phyloP scores from a whole-genome alignment of 768 basidiomycete genomes.

The Russula olivacea region DNA sequence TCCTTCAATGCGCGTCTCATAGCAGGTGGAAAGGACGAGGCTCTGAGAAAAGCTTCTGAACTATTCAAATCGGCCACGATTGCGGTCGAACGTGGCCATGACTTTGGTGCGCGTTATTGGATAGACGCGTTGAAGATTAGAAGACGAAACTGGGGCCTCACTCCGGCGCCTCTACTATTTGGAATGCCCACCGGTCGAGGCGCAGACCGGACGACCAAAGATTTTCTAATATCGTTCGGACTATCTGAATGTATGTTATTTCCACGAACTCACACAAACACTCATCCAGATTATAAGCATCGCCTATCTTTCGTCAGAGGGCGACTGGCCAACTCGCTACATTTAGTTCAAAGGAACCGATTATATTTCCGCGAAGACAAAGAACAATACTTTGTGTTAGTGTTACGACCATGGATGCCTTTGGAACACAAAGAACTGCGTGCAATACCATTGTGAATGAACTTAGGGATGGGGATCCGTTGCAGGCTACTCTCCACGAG shows the following conservation, averaged over 20 bases:
- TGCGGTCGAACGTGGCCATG: conserved; percentile 57
- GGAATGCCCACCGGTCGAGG: conserved; percentile 70
- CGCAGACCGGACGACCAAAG: conserved; percentile 72
- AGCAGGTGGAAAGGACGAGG: conserved; percentile 76
- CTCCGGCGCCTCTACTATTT: conserved; percentile 69
- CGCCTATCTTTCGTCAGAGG: conserved; percentile 53
- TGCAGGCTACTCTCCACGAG: conserved; percentile 47
- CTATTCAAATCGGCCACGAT: conserved; percentile 66
- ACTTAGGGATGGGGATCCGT: not conserved
- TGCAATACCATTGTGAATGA: conserved; percentile 8
- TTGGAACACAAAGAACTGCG: conserved; percentile 29
- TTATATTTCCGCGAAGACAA: conserved; percentile 47
- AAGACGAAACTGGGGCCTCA: conserved; percentile 71
- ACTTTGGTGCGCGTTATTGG: conserved; percentile 72
- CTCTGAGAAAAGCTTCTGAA: conserved; percentile 64
- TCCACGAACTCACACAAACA: not conserved
- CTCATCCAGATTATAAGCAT: conserved; percentile 42
- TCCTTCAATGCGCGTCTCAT: conserved; percentile 67
- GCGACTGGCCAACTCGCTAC: conserved; percentile 67
- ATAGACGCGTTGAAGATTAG: conserved; percentile 72
- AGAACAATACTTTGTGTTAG: conserved; percentile 58
- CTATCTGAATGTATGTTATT: conserved; percentile 70
- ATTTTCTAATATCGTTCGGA: conserved; percentile 75
- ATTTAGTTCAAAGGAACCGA: conserved; percentile 31
- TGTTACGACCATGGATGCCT: conserved; percentile 35